A percentile compares a stretch with the other conserved stretches of the same genome.
phyloP scores from a whole-genome alignment of 331 rosid genomes.

The Pyracantha coccinea region DNA sequence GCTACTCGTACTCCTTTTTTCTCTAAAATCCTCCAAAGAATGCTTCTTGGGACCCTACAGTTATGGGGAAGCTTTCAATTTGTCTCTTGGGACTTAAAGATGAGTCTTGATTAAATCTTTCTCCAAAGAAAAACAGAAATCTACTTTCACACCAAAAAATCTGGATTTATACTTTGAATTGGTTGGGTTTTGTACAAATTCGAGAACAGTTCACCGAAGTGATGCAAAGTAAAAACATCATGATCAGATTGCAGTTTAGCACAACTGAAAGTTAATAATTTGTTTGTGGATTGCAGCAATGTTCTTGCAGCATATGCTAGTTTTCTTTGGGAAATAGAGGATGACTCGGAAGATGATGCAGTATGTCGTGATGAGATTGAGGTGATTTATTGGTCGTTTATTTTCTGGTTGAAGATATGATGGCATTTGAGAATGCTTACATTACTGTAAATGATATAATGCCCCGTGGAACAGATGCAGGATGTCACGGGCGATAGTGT shows the following conservation, averaged over 20 bases:
- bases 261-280: not conserved
- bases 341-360: slow-evolving; percentile 27
- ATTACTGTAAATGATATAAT: slow-evolving; percentile 11
- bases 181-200: not conserved
- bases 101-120: not conserved
- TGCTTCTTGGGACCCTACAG: no score
- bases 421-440: not conserved
- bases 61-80: no score
- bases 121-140: not conserved
- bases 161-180: not conserved
- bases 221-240: not conserved
- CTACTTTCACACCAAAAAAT: not conserved
- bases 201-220: not conserved
- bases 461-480: slow-evolving; percentile 27
- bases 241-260: not conserved
- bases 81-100: no score
- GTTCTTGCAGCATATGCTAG: slow-evolving; percentile 80
- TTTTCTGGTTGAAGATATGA: not conserved
- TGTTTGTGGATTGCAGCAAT: slow-evolving; percentile 39
- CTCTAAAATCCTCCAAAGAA: no score
- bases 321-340: slow-evolving; percentile 76
- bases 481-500: slow-evolving; percentile 19
- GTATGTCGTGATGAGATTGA: slow-evolving; percentile 16
- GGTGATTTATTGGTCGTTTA: slow-evolving; percentile 25
- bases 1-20: no score